Conservation (phyloP, 129 eudicot genomes). For the Cynara cardunculus region DNA sequence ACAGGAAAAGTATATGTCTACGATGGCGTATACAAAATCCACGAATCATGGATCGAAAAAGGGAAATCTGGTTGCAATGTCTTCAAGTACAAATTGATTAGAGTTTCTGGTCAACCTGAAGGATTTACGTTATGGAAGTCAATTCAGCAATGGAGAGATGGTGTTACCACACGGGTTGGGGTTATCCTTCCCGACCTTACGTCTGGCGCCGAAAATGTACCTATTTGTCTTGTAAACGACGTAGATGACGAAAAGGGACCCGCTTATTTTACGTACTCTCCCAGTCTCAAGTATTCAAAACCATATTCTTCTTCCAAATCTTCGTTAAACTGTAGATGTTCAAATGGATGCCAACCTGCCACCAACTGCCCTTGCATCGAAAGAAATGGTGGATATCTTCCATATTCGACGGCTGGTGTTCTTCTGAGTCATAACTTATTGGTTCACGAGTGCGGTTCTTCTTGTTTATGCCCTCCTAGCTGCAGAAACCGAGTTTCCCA, state of each 20-base stretch:
- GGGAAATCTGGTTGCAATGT: constrained; percentile 53
- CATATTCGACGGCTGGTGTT: constrained; percentile 45
- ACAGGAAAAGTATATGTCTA: constrained; percentile 46
- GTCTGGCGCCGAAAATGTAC: constrained; percentile 58
- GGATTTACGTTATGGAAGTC: constrained; percentile 47
- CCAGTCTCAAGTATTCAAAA: constrained; percentile 33
- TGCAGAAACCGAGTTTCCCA: constrained; percentile 57
- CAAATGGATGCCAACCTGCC: constrained; percentile 49
- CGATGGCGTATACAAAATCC: constrained; percentile 52
- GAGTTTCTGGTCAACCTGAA: constrained; percentile 48
- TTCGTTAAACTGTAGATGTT: constrained; percentile 41
- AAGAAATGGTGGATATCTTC: constrained; percentile 56
- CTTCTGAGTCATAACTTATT: constrained; percentile 41
- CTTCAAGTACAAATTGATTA: constrained; percentile 51
- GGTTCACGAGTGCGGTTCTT: constrained; percentile 51
- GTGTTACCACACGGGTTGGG: constrained; percentile 38
- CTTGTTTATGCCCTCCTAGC: constrained; percentile 46
- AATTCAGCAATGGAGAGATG: constrained; percentile 49
- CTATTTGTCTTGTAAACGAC: constrained; percentile 55
- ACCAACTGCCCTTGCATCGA: constrained; percentile 58
- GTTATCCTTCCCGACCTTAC: constrained; percentile 51
- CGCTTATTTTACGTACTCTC: constrained; percentile 48
- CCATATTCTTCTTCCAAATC: constrained; percentile 29
- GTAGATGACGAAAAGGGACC: constrained; percentile 54
- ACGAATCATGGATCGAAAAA: constrained; percentile 64